A percentile compares a stretch with the other conserved stretches of the same genome.
These are phyloP conservation scores for Acacia melanoxylon DNA, from an alignment of 306 rosid genomes.

Conservation along the genomic window DNA sequence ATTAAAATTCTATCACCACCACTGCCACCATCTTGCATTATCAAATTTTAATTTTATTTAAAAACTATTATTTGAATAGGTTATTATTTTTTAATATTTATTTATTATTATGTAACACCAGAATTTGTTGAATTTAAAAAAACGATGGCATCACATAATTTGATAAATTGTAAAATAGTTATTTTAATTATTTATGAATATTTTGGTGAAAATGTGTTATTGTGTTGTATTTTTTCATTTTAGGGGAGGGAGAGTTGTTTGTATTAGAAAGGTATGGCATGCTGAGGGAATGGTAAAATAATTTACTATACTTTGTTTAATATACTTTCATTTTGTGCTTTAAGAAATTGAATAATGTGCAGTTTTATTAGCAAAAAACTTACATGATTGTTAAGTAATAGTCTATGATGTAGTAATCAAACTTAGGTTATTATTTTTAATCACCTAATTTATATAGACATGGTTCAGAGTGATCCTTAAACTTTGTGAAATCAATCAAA, in stretches of 20 bases:
- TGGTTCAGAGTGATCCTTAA: conserved; percentile 7
- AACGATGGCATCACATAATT: neutral
- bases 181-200: neutral
- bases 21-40: neutral
- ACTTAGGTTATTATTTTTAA: neutral
- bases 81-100: neutral
- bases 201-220: neutral
- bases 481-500: neutral
- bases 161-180: neutral
- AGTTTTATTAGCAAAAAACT: conserved; percentile 5
- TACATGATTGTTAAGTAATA: neutral
- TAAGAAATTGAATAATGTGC: neutral
- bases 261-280: neutral
- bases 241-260: neutral
- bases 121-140: neutral
- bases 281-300: neutral
- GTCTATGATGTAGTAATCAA: neutral
- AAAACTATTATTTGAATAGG: neutral
- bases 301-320: neutral
- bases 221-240: neutral
- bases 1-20: neutral
- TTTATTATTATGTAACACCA: neutral
- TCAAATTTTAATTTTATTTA: neutral
- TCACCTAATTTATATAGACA: neutral
- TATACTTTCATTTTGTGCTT: neutral